Conservation (phyloP, 176 grass and related monocot species). For the Pontederia crassipes region DNA sequence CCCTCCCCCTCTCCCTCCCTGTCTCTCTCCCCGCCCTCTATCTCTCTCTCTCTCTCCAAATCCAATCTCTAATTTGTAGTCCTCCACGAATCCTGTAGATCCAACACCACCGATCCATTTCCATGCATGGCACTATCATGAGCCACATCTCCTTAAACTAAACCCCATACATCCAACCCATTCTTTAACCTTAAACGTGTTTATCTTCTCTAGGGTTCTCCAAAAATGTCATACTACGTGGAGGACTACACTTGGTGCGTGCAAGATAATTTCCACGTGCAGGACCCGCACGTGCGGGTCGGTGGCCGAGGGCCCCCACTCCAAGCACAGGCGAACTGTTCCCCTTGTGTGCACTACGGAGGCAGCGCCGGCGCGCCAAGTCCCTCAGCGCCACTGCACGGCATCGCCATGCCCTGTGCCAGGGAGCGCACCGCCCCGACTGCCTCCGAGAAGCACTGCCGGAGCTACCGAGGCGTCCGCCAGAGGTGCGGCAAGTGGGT, state of each 20-base stretch:
- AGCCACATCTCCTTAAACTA: too few relatives aligned
- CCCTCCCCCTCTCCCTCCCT: conserved; percentile 3
- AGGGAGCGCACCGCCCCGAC: conserved; percentile 35
- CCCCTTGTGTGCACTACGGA: background rate
- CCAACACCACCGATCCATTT: background rate
- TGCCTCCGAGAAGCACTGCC: conserved; percentile 40
- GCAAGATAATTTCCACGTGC: background rate
- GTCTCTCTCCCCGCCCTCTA: conserved; percentile 9
- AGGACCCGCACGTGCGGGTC: background rate
- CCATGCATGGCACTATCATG: too few relatives aligned
- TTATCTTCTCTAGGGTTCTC: too few relatives aligned
- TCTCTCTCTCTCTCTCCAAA: background rate
- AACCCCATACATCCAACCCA: too few relatives aligned
- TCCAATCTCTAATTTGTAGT: background rate
- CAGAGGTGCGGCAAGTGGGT: conserved; percentile 89
- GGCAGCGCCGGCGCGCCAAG: background rate
- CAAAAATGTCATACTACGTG: background rate
- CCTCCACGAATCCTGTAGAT: background rate
- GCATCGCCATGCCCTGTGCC: background rate
- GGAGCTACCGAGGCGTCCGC: conserved; percentile 70
- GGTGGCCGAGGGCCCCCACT: background rate
- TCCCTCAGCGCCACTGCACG: background rate
- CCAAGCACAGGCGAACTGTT: background rate
- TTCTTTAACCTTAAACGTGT: background rate
- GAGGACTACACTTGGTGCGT: background rate